phyloP scores from a whole-genome alignment of 371 early-diverging fungal genomes.

The Hamiltosporidium tvaerminnensis region DNA sequence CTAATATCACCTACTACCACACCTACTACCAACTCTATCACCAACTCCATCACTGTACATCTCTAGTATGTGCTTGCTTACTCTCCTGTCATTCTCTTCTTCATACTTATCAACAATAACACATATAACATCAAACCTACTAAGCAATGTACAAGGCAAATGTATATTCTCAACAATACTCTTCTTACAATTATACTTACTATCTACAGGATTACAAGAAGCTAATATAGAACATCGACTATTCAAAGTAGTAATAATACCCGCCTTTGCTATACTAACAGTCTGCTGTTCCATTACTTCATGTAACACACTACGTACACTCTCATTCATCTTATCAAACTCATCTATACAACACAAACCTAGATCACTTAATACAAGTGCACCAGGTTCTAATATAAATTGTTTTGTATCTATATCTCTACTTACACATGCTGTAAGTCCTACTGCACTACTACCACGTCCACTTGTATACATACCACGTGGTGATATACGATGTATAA shows the following conservation, averaged over 20 bases:
- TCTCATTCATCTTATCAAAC: slow-evolving; percentile 73
- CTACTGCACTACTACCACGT: slow-evolving; percentile 92
- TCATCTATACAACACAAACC: slow-evolving; percentile 99
- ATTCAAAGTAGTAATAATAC: slow-evolving; percentile 54
- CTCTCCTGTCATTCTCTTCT: slow-evolving; percentile 39
- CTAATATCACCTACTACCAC: not conserved
- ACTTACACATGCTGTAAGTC: slow-evolving; percentile 91
- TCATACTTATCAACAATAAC: slow-evolving; percentile 51
- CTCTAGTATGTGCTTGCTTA: slow-evolving; percentile 47
- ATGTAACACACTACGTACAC: slow-evolving; percentile 50
- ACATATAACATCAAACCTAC: slow-evolving; percentile 53
- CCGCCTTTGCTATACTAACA: slow-evolving; percentile 42
- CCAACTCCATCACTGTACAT: slow-evolving; percentile 6
- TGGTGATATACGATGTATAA: slow-evolving; percentile 74
- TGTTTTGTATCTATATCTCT: slow-evolving; percentile 86
- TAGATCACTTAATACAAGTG: slow-evolving; percentile 84
- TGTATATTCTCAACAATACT: slow-evolving; percentile 54
- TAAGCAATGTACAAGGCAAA: slow-evolving; percentile 50
- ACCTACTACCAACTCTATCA: not conserved
- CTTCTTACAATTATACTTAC: slow-evolving; percentile 50
- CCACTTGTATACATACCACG: slow-evolving; percentile 96
- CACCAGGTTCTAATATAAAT: slow-evolving; percentile 92
- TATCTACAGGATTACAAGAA: slow-evolving; percentile 53
- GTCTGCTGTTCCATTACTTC: slow-evolving; percentile 54
- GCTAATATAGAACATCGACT: slow-evolving; percentile 53